phyloP scores from a whole-genome alignment of 78 protist genomes.

The Monosiga brevicollis region DNA sequence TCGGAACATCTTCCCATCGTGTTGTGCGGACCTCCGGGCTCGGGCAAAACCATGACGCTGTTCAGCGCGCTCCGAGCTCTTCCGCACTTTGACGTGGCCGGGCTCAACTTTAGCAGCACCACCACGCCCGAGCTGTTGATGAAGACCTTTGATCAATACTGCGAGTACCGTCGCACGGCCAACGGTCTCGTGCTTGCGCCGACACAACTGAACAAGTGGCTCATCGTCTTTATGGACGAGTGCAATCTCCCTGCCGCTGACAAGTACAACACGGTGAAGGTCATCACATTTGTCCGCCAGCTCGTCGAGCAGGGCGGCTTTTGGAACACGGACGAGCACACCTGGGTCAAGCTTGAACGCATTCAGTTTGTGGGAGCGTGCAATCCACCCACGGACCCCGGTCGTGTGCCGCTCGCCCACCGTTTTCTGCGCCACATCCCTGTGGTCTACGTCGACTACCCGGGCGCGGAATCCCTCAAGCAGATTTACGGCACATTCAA shows the following conservation, averaged over 20 bases:
- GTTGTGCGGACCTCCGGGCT: conserved; percentile 96
- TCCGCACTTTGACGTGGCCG: conserved; percentile 71
- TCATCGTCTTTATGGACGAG: conserved; percentile 94
- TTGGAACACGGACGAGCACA: conserved; percentile 49
- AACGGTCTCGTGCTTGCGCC: conserved; percentile 48
- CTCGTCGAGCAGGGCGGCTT: conserved; percentile 91
- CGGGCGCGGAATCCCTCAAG: conserved; percentile 71
- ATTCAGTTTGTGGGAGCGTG: conserved; percentile 90
- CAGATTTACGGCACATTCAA: conserved; percentile 94
- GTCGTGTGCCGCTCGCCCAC: conserved; percentile 83
- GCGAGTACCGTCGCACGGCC: conserved; percentile 62
- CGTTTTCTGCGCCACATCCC: conserved; percentile 62
- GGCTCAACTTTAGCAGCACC: conserved; percentile 81
- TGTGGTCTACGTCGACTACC: conserved; percentile 92
- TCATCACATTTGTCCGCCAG: conserved; percentile 87
- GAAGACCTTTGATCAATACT: conserved; percentile 69
- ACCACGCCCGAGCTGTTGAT: conserved; percentile 81
- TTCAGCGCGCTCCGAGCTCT: conserved; percentile 44
- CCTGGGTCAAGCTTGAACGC: conserved; percentile 75
- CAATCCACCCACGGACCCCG: conserved; percentile 98
- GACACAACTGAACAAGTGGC: conserved; percentile 48
- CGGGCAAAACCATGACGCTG: conserved; percentile 95
- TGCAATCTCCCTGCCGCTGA: conserved; percentile 91
- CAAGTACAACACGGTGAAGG: conserved; percentile 92
- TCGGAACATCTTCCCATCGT: conserved; percentile 72